phyloP scores from a whole-genome alignment of 352 stramenopile species.

The Pseudoperonospora humuli region DNA sequence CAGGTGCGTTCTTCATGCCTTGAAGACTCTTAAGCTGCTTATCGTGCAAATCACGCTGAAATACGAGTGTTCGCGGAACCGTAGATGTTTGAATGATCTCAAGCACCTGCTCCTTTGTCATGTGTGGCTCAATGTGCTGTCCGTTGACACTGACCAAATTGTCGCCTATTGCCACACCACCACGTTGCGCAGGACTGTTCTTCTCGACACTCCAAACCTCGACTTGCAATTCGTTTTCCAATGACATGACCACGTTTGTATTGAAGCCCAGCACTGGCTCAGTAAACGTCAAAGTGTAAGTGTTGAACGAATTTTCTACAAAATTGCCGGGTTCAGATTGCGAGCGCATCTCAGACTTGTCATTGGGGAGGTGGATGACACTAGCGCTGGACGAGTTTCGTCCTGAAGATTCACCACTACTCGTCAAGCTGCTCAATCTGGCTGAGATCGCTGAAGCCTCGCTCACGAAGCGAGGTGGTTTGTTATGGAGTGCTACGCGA shows the following conservation, averaged over 20 bases:
- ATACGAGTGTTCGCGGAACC: conserved; percentile 46
- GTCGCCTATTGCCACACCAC: conserved; percentile 49
- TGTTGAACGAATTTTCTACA: conserved; percentile 29
- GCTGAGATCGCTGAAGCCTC: conserved; percentile 22
- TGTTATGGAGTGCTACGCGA: conserved; percentile 51
- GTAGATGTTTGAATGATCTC: conserved; percentile 49
- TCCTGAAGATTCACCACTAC: conserved; percentile 26
- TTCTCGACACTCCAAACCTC: conserved; percentile 49
- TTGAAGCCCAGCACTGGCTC: conserved; percentile 49
- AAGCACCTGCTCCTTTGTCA: conserved; percentile 52
- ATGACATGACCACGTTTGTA: conserved; percentile 40
- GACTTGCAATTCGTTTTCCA: conserved; percentile 44
- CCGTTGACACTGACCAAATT: conserved; percentile 56
- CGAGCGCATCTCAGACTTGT: conserved; percentile 20
- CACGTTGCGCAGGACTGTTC: conserved; percentile 41
- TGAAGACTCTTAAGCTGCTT: conserved; percentile 30
- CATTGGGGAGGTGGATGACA: conserved; percentile 7
- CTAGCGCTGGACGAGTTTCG: conserved; percentile 36
- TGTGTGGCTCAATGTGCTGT: conserved; percentile 48
- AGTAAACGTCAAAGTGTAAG: conserved; percentile 59
- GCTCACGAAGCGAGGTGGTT: conserved; percentile 59
- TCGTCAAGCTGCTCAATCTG: conserved; percentile 23
- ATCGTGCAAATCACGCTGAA: conserved; percentile 37
- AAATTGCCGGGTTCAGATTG: conserved; percentile 28
- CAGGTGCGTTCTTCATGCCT: conserved; percentile 32